These are phyloP conservation scores for Ophiostoma piceae DNA, from an alignment of 2,329 filamentous ascomycete genomes.

Conservation along the genomic window DNA sequence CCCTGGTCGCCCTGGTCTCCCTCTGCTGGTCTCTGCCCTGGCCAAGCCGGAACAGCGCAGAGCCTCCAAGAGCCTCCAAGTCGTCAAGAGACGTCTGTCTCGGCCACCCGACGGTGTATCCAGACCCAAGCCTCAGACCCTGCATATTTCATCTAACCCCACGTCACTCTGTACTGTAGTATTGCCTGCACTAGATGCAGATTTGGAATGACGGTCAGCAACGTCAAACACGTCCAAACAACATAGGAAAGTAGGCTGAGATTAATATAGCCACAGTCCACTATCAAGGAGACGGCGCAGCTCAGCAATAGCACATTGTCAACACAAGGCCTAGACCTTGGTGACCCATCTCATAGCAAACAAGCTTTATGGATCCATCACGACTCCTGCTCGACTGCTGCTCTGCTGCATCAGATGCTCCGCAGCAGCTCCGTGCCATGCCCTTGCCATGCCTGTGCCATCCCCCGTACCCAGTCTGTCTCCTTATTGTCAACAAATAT, in stretches of 20 bases:
- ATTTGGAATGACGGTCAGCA: neutral
- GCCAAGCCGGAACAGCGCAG: neutral
- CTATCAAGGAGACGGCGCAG: neutral
- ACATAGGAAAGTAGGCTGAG: neutral
- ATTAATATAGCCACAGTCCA: neutral
- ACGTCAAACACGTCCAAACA: neutral
- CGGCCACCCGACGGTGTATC: neutral
- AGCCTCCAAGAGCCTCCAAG: neutral
- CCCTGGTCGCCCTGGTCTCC: neutral
- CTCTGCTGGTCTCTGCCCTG: neutral
- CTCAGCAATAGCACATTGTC: neutral
- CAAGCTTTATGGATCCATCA: slow-evolving; percentile 5
- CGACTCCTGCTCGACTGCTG: neutral
- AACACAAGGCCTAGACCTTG: neutral
- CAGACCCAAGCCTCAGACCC: neutral
- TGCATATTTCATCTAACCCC: neutral
- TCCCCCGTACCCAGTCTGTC: neutral
- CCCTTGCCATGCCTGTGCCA: neutral
- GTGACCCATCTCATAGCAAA: slow-evolving; percentile 3
- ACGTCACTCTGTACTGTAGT: neutral
- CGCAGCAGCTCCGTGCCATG: neutral
- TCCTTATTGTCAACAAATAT: neutral
- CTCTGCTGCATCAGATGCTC: slow-evolving; percentile 1
- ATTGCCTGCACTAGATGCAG: neutral
- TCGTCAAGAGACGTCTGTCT: neutral